Evolutionary conservation across 768 basidiomycete genomes (phyloP), one percentile per base, ranked within the genome.

Genomic region (Mycena venus): DNA sequence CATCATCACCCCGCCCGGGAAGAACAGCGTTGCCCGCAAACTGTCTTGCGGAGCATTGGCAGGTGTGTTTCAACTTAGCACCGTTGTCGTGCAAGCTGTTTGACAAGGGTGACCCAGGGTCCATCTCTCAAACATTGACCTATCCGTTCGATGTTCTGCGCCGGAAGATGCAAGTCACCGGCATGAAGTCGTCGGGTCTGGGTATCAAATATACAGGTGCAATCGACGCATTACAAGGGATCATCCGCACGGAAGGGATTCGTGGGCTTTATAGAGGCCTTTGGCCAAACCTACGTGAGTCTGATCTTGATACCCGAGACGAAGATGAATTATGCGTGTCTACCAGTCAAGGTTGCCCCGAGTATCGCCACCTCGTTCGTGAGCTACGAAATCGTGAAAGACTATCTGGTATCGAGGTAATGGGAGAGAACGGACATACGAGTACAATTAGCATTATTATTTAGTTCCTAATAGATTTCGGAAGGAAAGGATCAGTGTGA

Each of bases 91-190:
- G 44, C 25, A 63, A 34, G n/a, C 21, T 32, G 36, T 29, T 59
- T 47, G 55, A 74, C 34, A n/a, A n/a, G n/a, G 15, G 42, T 25
- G 21, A 17, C 65, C n/a, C 84, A 90, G 96, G 96, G n/a, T 92
- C 93, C 29, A 93, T 98, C 76, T 97, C 96, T 15, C 96, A 99
- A 83, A 96, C 96, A 61, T 83, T 99, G 78, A 99, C 97, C 6
- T 99, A 98, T 82, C 98, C 98, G 11, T 95, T 98, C 79, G 98
- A 99, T 82, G 95, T 99, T 7, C 83, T 99, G 71, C 89, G 98
- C 58, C 90, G 98, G 73, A 98, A 99, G 88, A 96, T 99, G 94
- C 98, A 99, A 82, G 95, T 98, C 72, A 89, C 91, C 7, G 96
- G 96, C 15, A 93, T 97, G 92, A 84, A 89, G 77, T 86, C 84